These are phyloP conservation scores for Paracoccidioides brasiliensis DNA, from an alignment of 2,329 filamentous ascomycete genomes.

Conservation along the genomic window DNA sequence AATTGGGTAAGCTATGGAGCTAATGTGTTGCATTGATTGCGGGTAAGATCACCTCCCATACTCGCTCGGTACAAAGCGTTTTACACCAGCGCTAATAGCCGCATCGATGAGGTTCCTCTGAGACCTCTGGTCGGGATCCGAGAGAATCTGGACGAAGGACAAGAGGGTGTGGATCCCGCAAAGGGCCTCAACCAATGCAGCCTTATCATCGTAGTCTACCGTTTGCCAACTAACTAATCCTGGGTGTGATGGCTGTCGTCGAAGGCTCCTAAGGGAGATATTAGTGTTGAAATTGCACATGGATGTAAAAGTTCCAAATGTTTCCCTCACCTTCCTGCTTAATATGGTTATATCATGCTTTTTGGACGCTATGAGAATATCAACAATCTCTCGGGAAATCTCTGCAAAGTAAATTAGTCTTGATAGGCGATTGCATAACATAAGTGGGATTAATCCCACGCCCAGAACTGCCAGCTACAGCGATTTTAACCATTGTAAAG, in stretches of 20 bases:
- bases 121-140: slow-evolving; percentile 10
- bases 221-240: slow-evolving; percentile 26
- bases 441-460: background rate
- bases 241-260: slow-evolving; percentile 1
- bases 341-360: slow-evolving; percentile 43
- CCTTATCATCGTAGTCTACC: slow-evolving; percentile 35
- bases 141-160: slow-evolving; percentile 32
- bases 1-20: background rate
- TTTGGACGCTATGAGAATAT: slow-evolving; percentile 33
- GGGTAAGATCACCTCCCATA: slow-evolving; percentile 10
- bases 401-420: slow-evolving; percentile 25
- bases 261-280: slow-evolving; percentile 12
- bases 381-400: slow-evolving; percentile 41
- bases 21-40: background rate
- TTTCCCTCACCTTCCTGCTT: slow-evolving; percentile 30
- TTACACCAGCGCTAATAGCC: slow-evolving; percentile 24
- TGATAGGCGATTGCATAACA: slow-evolving; percentile 1
- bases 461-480: slow-evolving; percentile 5
- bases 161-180: slow-evolving; percentile 40
- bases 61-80: slow-evolving; percentile 30
- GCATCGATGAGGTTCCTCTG: slow-evolving; percentile 30
- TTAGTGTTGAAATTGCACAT: background rate
- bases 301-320: background rate
- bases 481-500: slow-evolving; percentile 6
- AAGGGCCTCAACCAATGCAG: slow-evolving; percentile 27